phyloP scores from a whole-genome alignment of 164 flowering plant species.

The Sedum album region DNA sequence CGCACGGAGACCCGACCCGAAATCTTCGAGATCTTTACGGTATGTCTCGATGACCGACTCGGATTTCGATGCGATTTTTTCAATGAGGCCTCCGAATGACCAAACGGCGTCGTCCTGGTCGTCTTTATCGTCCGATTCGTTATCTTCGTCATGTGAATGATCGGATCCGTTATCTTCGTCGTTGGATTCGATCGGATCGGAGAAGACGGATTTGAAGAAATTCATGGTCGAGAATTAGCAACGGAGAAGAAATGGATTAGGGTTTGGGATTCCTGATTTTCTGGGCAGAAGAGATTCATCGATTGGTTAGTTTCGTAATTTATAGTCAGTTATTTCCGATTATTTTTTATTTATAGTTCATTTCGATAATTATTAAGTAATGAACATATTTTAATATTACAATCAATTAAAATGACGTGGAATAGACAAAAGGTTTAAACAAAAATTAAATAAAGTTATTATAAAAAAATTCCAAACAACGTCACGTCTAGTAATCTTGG shows the following conservation, averaged over 20 bases:
- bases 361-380: no score
- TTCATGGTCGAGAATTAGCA: constrained; percentile 28
- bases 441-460: no score
- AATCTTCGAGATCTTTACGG: constrained; percentile 67
- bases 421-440: no score
- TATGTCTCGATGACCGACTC: constrained; percentile 61
- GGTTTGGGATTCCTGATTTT: no score
- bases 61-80: constrained; percentile 51
- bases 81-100: constrained; percentile 58
- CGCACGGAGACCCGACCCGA: constrained; percentile 51
- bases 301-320: no score
- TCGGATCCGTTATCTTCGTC: constrained; percentile 14
- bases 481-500: no score
- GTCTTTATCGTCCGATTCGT: constrained; percentile 13
- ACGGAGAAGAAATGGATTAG: background rate
- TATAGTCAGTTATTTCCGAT: no score
- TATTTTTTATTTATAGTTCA: no score
- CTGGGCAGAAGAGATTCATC: no score
- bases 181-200: constrained; percentile 30
- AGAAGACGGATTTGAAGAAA: constrained; percentile 76
- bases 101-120: constrained; percentile 22
- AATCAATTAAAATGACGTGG: no score
- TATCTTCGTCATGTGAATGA: background rate
- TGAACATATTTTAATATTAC: no score
- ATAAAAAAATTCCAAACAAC: no score